Conservation (phyloP, 2,329 filamentous ascomycete genomes). For the Botrytis sinoallii region DNA sequence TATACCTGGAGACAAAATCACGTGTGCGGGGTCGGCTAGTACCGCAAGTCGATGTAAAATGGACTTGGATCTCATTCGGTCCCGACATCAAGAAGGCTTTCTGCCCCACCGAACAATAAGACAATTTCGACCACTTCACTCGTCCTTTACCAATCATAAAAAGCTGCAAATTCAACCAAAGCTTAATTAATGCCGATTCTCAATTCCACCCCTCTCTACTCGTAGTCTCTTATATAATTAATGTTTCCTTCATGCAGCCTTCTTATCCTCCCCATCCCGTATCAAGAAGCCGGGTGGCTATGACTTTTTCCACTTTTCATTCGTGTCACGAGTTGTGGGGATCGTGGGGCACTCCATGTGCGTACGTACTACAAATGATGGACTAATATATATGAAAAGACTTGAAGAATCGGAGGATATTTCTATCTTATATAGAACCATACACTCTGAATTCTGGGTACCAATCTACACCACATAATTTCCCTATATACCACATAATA, state of each 20-base stretch:
- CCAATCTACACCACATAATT: not conserved
- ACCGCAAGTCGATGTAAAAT: not conserved
- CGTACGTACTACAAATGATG: not conserved
- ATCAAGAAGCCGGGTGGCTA: conserved; percentile 9
- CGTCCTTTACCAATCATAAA: not conserved
- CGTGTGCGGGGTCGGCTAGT: not conserved
- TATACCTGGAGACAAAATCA: not conserved
- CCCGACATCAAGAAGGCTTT: not conserved
- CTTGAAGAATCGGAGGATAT: not conserved
- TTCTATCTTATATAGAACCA: not conserved
- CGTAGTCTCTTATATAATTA: not conserved
- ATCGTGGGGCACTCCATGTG: conserved; percentile 9
- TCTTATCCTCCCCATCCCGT: not conserved
- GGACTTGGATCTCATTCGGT: not conserved
- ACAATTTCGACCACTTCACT: not conserved
- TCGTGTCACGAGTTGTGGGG: not conserved
- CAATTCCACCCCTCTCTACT: not conserved
- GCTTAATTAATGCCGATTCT: not conserved
- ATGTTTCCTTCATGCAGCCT: not conserved
- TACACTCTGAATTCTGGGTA: not conserved
- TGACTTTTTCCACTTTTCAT: conserved; percentile 5
- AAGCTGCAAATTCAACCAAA: not conserved
- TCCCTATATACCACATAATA: not conserved
- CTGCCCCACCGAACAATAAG: not conserved
- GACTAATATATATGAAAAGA: not conserved